Evolutionary conservation across 345 rosid species (phyloP).

Genomic region (Erucastrum elatum): DNA sequence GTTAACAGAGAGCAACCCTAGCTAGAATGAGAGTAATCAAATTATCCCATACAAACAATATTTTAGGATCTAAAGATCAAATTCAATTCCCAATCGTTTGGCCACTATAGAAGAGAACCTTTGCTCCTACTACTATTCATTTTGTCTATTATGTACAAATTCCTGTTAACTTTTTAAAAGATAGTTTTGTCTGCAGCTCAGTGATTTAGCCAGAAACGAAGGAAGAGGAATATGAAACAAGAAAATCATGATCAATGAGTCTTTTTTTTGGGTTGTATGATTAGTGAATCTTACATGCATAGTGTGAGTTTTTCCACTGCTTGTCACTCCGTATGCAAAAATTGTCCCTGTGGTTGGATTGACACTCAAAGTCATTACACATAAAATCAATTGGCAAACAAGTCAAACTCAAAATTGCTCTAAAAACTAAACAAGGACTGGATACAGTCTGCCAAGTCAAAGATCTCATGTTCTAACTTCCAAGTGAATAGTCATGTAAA

Average conservation of each 20-base stretch:
- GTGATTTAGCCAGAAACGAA: constrained; percentile 8
- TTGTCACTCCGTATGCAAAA: constrained; percentile 98
- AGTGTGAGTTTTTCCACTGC: constrained; percentile 99
- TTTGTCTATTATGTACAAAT: too few species aligned
- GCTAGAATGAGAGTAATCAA: constrained; percentile 1
- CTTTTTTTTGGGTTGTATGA: constrained; percentile 35
- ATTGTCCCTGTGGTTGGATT: constrained; percentile 69
- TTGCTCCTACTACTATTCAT: too few species aligned
- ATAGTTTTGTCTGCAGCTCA: not conserved
- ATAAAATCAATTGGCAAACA: constrained; percentile 6
- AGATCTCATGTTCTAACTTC: too few species aligned
- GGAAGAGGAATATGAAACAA: constrained; percentile 3
- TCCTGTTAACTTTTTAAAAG: too few species aligned
- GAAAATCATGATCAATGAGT: constrained; percentile 16
- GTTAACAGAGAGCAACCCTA: too few species aligned
- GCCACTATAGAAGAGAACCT: not conserved
- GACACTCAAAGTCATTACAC: constrained; percentile 31
- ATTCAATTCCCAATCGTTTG: too few species aligned
- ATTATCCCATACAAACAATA: not conserved
- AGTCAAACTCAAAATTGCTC: constrained; percentile 9
- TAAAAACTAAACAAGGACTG: too few species aligned
- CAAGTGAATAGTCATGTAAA: constrained; percentile 10
- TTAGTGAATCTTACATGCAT: constrained; percentile 80
- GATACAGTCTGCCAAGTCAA: constrained; percentile 6
- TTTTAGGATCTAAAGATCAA: not conserved